A percentile compares a stretch with the other conserved stretches of the same genome.
Evolutionary conservation across 2,329 filamentous ascomycete species (phyloP).

Genomic region (Colletotrichum tropicicola): DNA sequence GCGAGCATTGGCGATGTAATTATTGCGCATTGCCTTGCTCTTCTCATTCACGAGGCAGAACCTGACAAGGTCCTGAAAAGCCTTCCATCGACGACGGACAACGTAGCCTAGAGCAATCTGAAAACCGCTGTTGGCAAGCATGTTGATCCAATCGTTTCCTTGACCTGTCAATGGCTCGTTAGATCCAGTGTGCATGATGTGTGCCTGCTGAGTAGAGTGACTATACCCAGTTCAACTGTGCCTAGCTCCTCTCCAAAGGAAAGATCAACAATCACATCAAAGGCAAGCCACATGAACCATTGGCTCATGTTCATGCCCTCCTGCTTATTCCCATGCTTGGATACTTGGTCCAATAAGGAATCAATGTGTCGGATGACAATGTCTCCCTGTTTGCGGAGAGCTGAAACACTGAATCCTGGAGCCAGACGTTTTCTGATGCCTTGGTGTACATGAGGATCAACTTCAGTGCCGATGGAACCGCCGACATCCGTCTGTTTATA

Average conservation of each 20-base stretch:
- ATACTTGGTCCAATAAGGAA: conserved; percentile 40
- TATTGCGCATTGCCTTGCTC: conserved; percentile 6
- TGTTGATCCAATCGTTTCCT: conserved; percentile 8
- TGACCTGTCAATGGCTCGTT: background rate
- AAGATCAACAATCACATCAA: conserved; percentile 41
- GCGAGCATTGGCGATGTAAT: background rate
- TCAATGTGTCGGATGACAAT: conserved; percentile 47
- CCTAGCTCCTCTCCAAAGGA: conserved; percentile 39
- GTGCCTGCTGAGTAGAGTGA: background rate
- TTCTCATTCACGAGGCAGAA: conserved; percentile 1
- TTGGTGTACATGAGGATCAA: conserved; percentile 4
- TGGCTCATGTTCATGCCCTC: conserved; percentile 40
- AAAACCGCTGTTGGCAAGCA: conserved; percentile 16
- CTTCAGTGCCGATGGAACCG: conserved; percentile 5
- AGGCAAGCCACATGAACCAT: conserved; percentile 39
- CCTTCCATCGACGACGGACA: background rate
- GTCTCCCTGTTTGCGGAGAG: conserved; percentile 34
- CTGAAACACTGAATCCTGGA: conserved; percentile 34
- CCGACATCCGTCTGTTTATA: conserved; percentile 31
- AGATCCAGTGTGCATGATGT: background rate
- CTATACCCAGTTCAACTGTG: conserved; percentile 30
- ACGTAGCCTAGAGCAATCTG: conserved; percentile 12
- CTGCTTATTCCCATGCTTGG: background rate
- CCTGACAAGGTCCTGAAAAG: background rate
- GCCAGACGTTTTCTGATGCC: conserved; percentile 22